Evolutionary conservation across 306 rosid species (phyloP), one percentile per base, ranked within the genome.

Genomic region (Macrotyloma uniflorum): DNA sequence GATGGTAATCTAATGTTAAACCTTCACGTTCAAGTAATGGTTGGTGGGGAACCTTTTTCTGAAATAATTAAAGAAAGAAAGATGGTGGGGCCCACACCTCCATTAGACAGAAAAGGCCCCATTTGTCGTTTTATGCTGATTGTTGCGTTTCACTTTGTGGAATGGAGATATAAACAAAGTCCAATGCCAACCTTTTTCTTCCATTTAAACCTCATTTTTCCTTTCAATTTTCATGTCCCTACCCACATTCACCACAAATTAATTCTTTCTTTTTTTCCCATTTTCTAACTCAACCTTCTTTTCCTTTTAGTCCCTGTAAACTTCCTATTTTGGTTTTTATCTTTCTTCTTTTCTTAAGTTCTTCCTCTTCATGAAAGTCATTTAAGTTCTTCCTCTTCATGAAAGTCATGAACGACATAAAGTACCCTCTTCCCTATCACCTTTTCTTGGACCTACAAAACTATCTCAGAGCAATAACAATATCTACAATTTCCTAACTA

Each of bases 141-240:
- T 23, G 76, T 18, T 40, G 26, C 63, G 63, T 83, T 80, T 79
- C 80, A 46, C 20, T 59, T 69, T 42, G 67, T 54, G 75, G 50
- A 18, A 38, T 36, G 46, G 18, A 65, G 53, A 78, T 74, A 78
- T 74, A 53, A 65, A 53, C 58, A 61, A 71, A 67, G 67, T 85
- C 89, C 92, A 88, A 88, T 32, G 65, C 2, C 49, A 35, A 67
- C 87, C 95, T 92, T 92, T 90, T 89, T 83, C 75, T 28, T 22
- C 78, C 83, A 81, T 90, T 68, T 79, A 78, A 74, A 71, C 69
- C 63, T 5, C 30, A 63, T 14, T 51, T 7, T 8, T 4, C 47
- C 23, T 12, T 57, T 35, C n/a, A 75, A 46, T 14, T 8, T 5
- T 16, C 12, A 3, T 10, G 16, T 22, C 30, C 32, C 30, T 24